phyloP scores from a whole-genome alignment of 805 yeast species.

The Alloascoidea hylecoeti region DNA sequence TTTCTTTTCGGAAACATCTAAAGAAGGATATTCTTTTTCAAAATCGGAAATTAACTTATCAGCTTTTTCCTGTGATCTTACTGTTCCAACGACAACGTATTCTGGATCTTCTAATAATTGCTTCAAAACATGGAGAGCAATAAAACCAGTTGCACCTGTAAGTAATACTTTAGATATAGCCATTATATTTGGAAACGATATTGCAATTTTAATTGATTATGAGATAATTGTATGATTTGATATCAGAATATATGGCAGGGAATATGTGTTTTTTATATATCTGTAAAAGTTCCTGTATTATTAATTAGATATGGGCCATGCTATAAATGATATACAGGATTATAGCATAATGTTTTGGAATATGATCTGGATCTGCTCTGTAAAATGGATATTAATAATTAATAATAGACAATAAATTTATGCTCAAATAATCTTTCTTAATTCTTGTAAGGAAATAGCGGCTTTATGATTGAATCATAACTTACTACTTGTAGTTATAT shows the following conservation, averaged over 20 bases:
- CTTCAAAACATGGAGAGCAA: slow-evolving; percentile 31
- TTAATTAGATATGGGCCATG: too few species aligned
- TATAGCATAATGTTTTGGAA: too few species aligned
- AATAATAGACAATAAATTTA: too few species aligned
- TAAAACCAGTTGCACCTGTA: slow-evolving; percentile 37
- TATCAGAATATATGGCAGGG: not conserved
- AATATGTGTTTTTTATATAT: too few species aligned
- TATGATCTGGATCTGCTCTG: too few species aligned
- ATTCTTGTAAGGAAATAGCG: too few species aligned
- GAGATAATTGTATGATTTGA: not conserved
- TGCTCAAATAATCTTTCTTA: too few species aligned
- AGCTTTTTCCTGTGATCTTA: slow-evolving; percentile 27
- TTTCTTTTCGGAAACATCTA: slow-evolving; percentile 3
- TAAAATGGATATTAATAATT: too few species aligned
- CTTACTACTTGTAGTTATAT: too few species aligned
- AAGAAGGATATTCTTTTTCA: slow-evolving; percentile 10
- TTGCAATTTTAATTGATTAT: slow-evolving; percentile 1
- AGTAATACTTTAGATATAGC: slow-evolving; percentile 19
- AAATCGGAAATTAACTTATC: slow-evolving; percentile 11
- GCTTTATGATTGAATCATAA: too few species aligned
- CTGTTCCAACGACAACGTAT: slow-evolving; percentile 32
- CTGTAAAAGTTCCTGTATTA: too few species aligned
- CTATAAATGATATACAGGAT: too few species aligned
- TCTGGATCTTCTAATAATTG: slow-evolving; percentile 17
- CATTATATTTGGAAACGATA: slow-evolving; percentile 1